Base-by-base conservation (phyloP, 2,329 filamentous ascomycete genomes). In the Sarocladiaceae sp. region DNA sequence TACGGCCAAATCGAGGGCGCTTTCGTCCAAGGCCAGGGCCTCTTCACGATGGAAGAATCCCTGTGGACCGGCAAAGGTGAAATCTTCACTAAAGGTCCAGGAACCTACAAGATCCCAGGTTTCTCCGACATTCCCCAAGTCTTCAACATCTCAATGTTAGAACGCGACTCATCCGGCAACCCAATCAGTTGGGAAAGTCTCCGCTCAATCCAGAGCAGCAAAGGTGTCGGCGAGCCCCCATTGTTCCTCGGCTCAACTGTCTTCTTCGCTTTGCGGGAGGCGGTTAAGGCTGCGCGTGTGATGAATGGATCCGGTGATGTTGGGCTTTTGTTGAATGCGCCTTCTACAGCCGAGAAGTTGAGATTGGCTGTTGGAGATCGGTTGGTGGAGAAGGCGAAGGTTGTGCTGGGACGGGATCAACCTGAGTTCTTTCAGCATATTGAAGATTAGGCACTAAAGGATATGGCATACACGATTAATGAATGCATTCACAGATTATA, bases 221-320 rank as follows among this genome's bases (percentile, higher is more conserved):
- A 90, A 13, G 91, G 90, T 36, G 87, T 95, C 7, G 90, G 85
- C 20, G 83, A 88, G 64, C 84, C 83, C 46, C 85, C 85, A 8
- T 69, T 88, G 25, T 96, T 96, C 69, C 84, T 96, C 84, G 91
- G 90, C 31, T 87, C 83, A 56, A 79, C 80, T 0, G 90, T 95
- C 1, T 94, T 96, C 76, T 96, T 96, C 64, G 91, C 90, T 0
- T 90, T 96, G 56, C 77, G 90, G 44, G 90, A 96, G 67, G 90
- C 90, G 36, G 72, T 96, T 48, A 88, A 87, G 69, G 82, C 86
- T 15, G 89, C 89, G 23, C 75, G 91, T 53, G 76, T 68, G 55
- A 77, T 89, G 59, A 86, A 85, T 59, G 89, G 88, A 3, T 86
- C 89, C 0, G 70, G 76, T 55, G 78, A 47, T 66, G 62, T 80